phyloP scores from a whole-genome alignment of 2,329 filamentous ascomycete species.

The Sarocladiaceae sp. region DNA sequence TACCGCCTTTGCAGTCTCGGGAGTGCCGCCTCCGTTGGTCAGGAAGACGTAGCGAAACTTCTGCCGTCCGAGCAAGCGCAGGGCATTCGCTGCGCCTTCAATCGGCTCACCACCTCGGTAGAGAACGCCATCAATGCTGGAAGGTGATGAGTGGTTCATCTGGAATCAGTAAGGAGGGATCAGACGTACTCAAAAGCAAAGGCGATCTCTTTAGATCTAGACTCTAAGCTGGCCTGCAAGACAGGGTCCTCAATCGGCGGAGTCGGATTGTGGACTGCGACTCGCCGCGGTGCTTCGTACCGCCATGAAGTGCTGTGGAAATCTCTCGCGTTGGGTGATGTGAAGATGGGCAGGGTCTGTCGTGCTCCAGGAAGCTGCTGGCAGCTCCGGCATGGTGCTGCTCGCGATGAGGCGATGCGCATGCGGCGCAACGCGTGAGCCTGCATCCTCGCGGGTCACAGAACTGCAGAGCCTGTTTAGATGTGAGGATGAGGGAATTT shows the following conservation, averaged over 20 bases:
- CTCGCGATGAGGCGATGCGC: background rate
- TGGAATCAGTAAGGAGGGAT: constrained; percentile 11
- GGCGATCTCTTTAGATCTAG: constrained; percentile 21
- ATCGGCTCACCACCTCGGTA: constrained; percentile 76
- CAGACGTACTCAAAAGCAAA: constrained; percentile 33
- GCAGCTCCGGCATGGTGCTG: background rate
- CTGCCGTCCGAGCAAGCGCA: constrained; percentile 59
- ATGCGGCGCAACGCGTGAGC: background rate
- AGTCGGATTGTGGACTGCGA: no score
- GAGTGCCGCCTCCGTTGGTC: constrained; percentile 82
- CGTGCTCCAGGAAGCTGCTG: background rate
- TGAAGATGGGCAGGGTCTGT: background rate
- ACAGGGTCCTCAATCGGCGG: no score
- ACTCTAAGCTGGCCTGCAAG: background rate
- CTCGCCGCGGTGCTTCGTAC: no score
- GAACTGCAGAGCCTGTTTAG: no score
- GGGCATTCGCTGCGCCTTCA: constrained; percentile 69
- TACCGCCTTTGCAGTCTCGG: constrained; percentile 49
- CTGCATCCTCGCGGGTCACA: no score
- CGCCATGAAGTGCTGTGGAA: background rate
- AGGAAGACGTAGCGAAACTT: constrained; percentile 88
- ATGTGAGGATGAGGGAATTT: no score
- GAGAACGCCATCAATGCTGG: constrained; percentile 86
- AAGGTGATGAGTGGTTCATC: background rate
- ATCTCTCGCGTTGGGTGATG: background rate